Evolutionary conservation across 2,329 filamentous ascomycete genomes (phyloP).

Genomic region (Phoma sp.): DNA sequence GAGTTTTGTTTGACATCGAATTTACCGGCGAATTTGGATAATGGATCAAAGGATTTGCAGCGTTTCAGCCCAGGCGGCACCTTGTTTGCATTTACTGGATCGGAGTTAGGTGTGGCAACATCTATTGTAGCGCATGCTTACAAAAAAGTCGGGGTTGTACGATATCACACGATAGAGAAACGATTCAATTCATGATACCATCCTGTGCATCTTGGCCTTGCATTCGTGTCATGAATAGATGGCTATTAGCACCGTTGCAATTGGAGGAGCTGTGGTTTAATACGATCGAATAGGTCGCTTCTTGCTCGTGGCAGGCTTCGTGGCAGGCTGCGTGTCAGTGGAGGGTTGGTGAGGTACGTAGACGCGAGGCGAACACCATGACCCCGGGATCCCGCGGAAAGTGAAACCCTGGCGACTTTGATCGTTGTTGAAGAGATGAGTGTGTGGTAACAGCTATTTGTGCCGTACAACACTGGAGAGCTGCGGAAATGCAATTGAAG

Average conservation of each 20-base stretch:
- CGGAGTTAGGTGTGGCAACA: constrained; percentile 20
- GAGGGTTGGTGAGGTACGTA: too few relatives aligned
- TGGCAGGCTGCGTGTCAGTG: too few relatives aligned
- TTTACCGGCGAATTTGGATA: constrained; percentile 17
- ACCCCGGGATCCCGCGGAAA: too few relatives aligned
- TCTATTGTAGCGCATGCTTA: constrained; percentile 2
- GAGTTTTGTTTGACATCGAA: constrained; percentile 15
- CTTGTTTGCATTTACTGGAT: constrained; percentile 31
- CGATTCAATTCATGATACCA: constrained; percentile 5
- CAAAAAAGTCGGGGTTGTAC: constrained; percentile 16
- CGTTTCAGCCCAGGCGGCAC: constrained; percentile 24
- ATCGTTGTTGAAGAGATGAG: too few relatives aligned
- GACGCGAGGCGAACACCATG: too few relatives aligned
- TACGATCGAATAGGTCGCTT: too few relatives aligned
- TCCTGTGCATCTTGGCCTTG: background rate
- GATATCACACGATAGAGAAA: constrained; percentile 13
- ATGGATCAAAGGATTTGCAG: constrained; percentile 13
- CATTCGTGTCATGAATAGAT: background rate
- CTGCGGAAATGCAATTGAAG: background rate
- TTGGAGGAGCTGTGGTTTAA: too few relatives aligned
- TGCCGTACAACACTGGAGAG: too few relatives aligned
- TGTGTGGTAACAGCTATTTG: too few relatives aligned
- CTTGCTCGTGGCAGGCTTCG: too few relatives aligned
- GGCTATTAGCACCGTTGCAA: too few relatives aligned
- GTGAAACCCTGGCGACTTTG: too few relatives aligned